These are phyloP conservation scores for Cryphonectria naterciae DNA, from an alignment of 2,329 filamentous ascomycete genomes.

Conservation along the genomic window DNA sequence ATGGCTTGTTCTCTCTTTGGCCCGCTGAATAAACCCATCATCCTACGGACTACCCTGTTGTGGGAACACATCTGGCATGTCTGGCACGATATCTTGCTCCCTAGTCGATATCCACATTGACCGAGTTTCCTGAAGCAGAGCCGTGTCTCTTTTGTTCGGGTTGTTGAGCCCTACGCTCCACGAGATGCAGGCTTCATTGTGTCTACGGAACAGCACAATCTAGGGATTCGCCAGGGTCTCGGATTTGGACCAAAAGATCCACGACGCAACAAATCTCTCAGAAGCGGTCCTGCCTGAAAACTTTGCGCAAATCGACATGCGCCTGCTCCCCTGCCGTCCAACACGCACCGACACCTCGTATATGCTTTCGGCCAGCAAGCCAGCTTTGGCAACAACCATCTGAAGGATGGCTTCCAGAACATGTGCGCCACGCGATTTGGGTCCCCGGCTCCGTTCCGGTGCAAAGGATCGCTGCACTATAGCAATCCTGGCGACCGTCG, in stretches of 20 bases:
- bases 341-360: not conserved
- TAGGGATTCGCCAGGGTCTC: not conserved
- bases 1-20: not conserved
- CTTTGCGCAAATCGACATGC: not conserved
- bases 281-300: not conserved
- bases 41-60: not conserved
- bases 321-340: not conserved
- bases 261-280: not conserved
- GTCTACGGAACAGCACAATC: not conserved
- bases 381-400: not conserved
- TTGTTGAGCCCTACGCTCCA: too few species aligned
- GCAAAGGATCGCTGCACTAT: slow-evolving; percentile 5
- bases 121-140: not conserved
- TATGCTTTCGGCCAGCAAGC: not conserved
- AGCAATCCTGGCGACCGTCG: slow-evolving; percentile 9
- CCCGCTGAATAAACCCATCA: not conserved
- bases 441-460: not conserved
- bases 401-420: slow-evolving; percentile 12
- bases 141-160: not conserved
- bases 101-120: not conserved
- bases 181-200: not conserved
- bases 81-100: not conserved
- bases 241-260: not conserved
- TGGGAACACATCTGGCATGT: not conserved
- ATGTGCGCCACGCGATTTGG: not conserved